Evolutionary conservation across 805 yeast species (phyloP), one percentile per base, ranked within the genome.

Genomic region (Clavispora fructus): DNA sequence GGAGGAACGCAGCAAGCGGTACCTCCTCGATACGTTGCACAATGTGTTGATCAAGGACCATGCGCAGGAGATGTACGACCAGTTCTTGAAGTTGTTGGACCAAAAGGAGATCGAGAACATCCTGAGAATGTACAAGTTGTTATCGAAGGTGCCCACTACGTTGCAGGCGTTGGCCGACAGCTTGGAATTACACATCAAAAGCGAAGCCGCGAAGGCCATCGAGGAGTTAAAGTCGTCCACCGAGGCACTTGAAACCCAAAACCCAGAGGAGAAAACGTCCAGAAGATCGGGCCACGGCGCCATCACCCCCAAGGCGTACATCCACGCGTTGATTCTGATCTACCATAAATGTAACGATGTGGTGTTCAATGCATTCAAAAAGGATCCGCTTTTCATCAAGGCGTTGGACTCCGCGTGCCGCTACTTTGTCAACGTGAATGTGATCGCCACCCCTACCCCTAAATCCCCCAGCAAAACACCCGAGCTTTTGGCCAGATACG

Each of bases 391-490:
- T 17, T 87, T 94, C 71, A 86, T 86, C 45, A 87, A 85, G 61
- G 88, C 97, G 0, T 76, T 94, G 54, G 98, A 94, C 61, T 80
- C 79, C 54, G 97, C 97, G 1, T 92, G 96, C 56, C 82, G 86
- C 49, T 74, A 78, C 32, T 91, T 85, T 57, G 88, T 95, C 58
- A 94, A 94, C 67, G 74, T 72, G 45, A 94, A 95, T 59, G 72
- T 80, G 14, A 83, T 90, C 62, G 96, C 97, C 27, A 77, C 82
- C 8, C 82, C 86, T 23, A 73, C 74, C 3, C 71, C 80, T 13
- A 77, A 78, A 54, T 64, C 79, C 0, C 62, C 66, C 39, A 86
- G 96, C n/a, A 83, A 78, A 59, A 90, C 98, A 0, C 96, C 98
- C 0, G 98, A 95, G 57, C 74, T 87, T 55, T 75, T 95, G 56